Base-by-base conservation (phyloP, 345 rosid species). In the Reutealis trisperma region DNA sequence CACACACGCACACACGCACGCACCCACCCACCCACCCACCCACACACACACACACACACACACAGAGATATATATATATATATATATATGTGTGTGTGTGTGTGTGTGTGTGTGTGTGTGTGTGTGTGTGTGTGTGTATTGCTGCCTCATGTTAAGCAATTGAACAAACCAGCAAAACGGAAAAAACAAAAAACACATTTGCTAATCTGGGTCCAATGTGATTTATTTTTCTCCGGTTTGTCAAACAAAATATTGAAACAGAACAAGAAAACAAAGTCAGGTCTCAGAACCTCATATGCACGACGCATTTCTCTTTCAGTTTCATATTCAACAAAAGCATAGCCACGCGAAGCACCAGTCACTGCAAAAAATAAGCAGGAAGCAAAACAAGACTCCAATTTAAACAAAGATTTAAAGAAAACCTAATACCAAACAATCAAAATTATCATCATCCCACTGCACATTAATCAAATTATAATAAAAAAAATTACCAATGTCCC, bases 341-440 rank as follows among this genome's bases (percentile, higher is more conserved):
- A 93, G 55, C 99, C 94, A 37, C 93, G 82, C 1, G 98, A 96
- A 21, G 97, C 94, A 63, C 98, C 98, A 6, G 98, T 92, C 74
- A 96, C 99, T 95, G 85, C 81, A 77, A 47, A 71, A 34, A 25
- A 68, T 27, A 71, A 71, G 14, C 52, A 42, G 2, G 4, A 7
- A 69, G 9, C 34, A 7, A 30, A 22, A 25, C 13, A 47, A 34
- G 10, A 14, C 63, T n/a, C 19, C 42, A 14, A 10, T 37, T 24
- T 5, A 27, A 49, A 18, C 18, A 76, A 42, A 15, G 9, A 62
- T 19, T 45, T n/a, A 58, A 27, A 21, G 49, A 61, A 75, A 68
- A 32, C 22, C 18, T n/a, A 9, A 27, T 2, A 47, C 22, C 14
- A 37, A 7, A 27, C 30, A 19, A 59, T 63, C 51, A 75, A 72